Evolutionary conservation across 148 eudicot species (phyloP).

Genomic region (Fagopyrum esculentum): DNA sequence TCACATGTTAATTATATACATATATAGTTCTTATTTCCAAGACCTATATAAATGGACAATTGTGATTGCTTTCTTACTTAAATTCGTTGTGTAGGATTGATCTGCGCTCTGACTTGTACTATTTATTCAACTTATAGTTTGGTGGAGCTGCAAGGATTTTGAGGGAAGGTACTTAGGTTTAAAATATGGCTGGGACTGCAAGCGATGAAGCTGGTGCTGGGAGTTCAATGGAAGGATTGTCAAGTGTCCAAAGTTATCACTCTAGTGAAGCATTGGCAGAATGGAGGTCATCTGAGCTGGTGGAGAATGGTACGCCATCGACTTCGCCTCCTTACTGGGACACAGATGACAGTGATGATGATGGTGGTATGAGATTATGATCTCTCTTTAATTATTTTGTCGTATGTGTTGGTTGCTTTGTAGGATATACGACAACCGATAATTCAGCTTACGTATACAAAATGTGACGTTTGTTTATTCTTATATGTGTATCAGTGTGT

Average conservation of each 20-base stretch:
- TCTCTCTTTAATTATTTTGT: neutral
- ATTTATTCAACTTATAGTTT: neutral
- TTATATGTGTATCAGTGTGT: neutral
- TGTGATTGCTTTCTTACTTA: conserved; percentile 12
- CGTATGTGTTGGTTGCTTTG: neutral
- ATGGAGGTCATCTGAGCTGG: conserved; percentile 86
- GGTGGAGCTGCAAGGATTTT: conserved; percentile 34
- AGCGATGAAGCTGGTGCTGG: conserved; percentile 59
- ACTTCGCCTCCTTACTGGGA: conserved; percentile 97
- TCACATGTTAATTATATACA: neutral
- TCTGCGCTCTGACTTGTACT: neutral
- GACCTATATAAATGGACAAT: neutral
- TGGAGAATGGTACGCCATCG: conserved; percentile 77
- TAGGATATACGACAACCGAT: neutral
- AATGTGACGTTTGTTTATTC: neutral
- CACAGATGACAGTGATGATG: conserved; percentile 65
- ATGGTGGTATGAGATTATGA: conserved; percentile 33
- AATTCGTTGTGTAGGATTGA: conserved; percentile 5
- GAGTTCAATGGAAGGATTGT: conserved; percentile 44
- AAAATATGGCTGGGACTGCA: conserved; percentile 66
- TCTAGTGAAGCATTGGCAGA: conserved; percentile 73
- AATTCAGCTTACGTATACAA: neutral
- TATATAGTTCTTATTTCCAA: neutral
- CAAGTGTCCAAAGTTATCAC: conserved; percentile 48
- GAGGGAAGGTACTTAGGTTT: conserved; percentile 24